Percentiles rank a stretch among this genome's conserved stretches.
Evolutionary conservation across 2,329 filamentous ascomycete species (phyloP).

Genomic region (Aspergillus ochraceus): DNA sequence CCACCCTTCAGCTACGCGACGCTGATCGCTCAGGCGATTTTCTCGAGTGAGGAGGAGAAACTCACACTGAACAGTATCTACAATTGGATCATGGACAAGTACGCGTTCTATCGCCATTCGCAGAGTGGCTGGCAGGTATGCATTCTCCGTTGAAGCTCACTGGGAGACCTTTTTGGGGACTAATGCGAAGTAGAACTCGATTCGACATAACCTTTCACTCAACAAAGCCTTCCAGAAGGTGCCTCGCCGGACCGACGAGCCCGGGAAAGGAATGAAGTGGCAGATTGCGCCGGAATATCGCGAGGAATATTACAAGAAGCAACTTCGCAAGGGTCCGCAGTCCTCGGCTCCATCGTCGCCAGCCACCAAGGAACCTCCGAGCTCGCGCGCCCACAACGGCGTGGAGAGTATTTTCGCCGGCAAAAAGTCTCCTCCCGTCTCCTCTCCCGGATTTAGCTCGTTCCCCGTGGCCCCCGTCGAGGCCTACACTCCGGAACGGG

Average conservation of each 20-base stretch:
- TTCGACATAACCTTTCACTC: constrained; percentile 91
- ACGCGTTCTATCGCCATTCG: constrained; percentile 87
- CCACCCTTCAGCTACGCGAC: constrained; percentile 95
- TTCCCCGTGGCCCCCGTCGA: constrained; percentile 44
- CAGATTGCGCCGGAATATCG: constrained; percentile 81
- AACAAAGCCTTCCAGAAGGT: constrained; percentile 96
- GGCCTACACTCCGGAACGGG: constrained; percentile 50
- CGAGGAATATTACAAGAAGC: constrained; percentile 82
- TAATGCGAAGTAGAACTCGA: constrained; percentile 70
- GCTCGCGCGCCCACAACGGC: constrained; percentile 38
- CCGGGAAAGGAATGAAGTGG: constrained; percentile 99
- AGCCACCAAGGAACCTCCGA: constrained; percentile 42
- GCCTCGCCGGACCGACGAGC: constrained; percentile 87
- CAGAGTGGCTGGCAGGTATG: constrained; percentile 86
- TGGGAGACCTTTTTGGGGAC: neutral
- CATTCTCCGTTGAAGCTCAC: constrained; percentile 27
- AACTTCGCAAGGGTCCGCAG: constrained; percentile 44
- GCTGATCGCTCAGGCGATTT: constrained; percentile 93
- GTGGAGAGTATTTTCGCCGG: constrained; percentile 43
- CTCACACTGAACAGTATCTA: constrained; percentile 92
- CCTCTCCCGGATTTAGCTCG: constrained; percentile 43
- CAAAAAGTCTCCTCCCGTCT: constrained; percentile 39
- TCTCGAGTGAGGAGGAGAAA: constrained; percentile 82
- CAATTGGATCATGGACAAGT: constrained; percentile 84
- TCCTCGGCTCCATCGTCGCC: constrained; percentile 49